Conservation (phyloP, 2,329 filamentous ascomycete species). For the Zasmidium angulare region DNA sequence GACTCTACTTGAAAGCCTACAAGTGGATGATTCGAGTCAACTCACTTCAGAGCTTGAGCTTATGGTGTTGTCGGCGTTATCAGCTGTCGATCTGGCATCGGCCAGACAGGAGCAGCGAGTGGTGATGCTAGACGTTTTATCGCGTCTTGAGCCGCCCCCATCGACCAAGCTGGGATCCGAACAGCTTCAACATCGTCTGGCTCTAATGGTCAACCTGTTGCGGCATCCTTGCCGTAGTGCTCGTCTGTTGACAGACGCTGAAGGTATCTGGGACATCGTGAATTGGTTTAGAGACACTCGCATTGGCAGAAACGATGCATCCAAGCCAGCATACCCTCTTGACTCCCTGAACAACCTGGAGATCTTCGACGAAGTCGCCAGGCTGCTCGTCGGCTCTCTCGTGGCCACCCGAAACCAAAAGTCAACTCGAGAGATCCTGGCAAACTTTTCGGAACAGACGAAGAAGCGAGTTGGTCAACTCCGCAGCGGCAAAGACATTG, state of each 20-base stretch:
- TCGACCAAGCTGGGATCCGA: background rate
- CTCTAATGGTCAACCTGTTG: constrained; percentile 1
- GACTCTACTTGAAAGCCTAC: background rate
- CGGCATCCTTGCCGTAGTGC: background rate
- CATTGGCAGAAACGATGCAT: background rate
- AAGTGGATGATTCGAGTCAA: background rate
- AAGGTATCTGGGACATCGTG: constrained; percentile 2
- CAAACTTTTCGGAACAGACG: constrained; percentile 1
- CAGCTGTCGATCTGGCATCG: background rate
- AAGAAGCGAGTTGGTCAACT: background rate
- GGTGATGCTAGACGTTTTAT: constrained; percentile 2
- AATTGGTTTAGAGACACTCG: background rate
- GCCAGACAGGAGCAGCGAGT: background rate
- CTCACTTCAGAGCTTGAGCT: background rate
- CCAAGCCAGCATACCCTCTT: background rate
- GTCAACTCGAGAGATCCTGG: background rate
- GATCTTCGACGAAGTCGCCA: constrained; percentile 4
- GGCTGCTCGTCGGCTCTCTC: background rate
- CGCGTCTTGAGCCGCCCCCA: background rate
- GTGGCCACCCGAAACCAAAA: constrained; percentile 6
- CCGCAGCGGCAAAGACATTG: background rate
- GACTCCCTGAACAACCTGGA: background rate
- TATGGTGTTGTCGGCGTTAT: background rate
- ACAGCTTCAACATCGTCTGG: constrained; percentile 4
- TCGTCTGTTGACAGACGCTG: constrained; percentile 2